Conservation (phyloP, 768 basidiomycete genomes). For the Neoboletus subvelutipes region DNA sequence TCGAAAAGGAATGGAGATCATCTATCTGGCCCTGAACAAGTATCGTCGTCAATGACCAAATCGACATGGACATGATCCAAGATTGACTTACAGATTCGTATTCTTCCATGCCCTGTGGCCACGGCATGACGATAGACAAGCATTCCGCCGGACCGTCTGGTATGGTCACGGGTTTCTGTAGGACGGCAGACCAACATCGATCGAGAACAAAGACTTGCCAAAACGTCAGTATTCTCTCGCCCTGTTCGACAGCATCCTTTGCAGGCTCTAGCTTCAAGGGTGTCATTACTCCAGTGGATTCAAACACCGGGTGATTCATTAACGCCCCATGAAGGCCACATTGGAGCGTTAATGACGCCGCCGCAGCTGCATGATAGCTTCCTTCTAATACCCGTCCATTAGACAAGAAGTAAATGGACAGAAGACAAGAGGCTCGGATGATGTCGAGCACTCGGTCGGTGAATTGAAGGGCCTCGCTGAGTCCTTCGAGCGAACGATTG, state of each 20-base stretch:
- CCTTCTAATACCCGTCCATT: constrained; percentile 79
- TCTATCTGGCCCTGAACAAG: constrained; percentile 55
- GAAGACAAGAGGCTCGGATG: constrained; percentile 72
- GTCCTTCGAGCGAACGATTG: constrained; percentile 55
- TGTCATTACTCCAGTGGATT: constrained; percentile 34
- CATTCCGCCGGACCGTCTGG: constrained; percentile 59
- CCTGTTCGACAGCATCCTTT: constrained; percentile 59
- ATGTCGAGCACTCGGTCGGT: constrained; percentile 61
- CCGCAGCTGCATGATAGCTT: constrained; percentile 72
- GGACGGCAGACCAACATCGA: constrained; percentile 75
- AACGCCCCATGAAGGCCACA: constrained; percentile 59
- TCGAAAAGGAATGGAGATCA: constrained; percentile 51
- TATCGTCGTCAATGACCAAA: constrained; percentile 16
- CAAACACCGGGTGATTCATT: constrained; percentile 35
- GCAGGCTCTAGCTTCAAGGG: constrained; percentile 54
- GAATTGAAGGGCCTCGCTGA: constrained; percentile 61
- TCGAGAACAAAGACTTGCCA: constrained; percentile 85
- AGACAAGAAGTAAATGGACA: constrained; percentile 74
- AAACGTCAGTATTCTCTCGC: constrained; percentile 72
- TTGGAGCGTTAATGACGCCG: constrained; percentile 71
- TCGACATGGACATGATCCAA: constrained; percentile 4
- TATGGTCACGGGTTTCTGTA: constrained; percentile 65
- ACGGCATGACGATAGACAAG: constrained; percentile 67
- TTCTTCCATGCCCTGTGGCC: constrained; percentile 72
- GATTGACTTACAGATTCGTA: constrained; percentile 62